Evolutionary conservation across 768 basidiomycete genomes (phyloP).

Genomic region (Russula abietina): DNA sequence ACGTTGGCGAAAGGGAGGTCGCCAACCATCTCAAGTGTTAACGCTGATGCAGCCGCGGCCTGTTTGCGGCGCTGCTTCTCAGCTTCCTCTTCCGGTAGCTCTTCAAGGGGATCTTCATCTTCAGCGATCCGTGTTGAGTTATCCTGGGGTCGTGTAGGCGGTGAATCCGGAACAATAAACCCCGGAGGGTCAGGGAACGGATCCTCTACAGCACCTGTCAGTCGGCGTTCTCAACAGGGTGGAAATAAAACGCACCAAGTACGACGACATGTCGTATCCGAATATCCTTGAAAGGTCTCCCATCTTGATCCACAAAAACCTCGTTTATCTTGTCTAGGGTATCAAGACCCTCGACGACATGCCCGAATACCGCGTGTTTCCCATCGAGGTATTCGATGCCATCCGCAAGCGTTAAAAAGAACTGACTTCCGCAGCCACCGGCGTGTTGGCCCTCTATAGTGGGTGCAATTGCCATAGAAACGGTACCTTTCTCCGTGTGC

Average conservation of each 20-base stretch:
- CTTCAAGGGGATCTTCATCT: slow-evolving; percentile 84
- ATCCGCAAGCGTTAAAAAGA: slow-evolving; percentile 90
- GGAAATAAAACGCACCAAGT: slow-evolving; percentile 53
- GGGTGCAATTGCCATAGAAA: slow-evolving; percentile 98
- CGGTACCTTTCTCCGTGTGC: slow-evolving; percentile 77
- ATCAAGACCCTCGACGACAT: slow-evolving; percentile 90
- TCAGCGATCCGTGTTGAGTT: slow-evolving; percentile 87
- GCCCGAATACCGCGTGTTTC: slow-evolving; percentile 87
- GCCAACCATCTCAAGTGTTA: slow-evolving; percentile 99
- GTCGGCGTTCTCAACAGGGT: neutral
- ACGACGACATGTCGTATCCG: slow-evolving; percentile 94
- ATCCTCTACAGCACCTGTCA: slow-evolving; percentile 56
- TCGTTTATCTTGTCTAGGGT: slow-evolving; percentile 92
- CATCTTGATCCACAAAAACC: slow-evolving; percentile 80
- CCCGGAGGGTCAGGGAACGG: slow-evolving; percentile 87
- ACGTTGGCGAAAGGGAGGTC: slow-evolving; percentile 98
- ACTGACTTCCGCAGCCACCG: slow-evolving; percentile 91
- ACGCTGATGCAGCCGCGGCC: slow-evolving; percentile 85
- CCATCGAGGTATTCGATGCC: slow-evolving; percentile 94
- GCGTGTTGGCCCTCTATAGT: slow-evolving; percentile 48
- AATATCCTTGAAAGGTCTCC: slow-evolving; percentile 89
- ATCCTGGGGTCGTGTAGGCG: slow-evolving; percentile 79
- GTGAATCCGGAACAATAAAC: slow-evolving; percentile 62
- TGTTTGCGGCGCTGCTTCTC: slow-evolving; percentile 77
- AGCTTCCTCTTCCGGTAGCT: slow-evolving; percentile 79